Conservation (phyloP, 2,329 filamentous ascomycete species). For the Bipolaris sorokiniana region DNA sequence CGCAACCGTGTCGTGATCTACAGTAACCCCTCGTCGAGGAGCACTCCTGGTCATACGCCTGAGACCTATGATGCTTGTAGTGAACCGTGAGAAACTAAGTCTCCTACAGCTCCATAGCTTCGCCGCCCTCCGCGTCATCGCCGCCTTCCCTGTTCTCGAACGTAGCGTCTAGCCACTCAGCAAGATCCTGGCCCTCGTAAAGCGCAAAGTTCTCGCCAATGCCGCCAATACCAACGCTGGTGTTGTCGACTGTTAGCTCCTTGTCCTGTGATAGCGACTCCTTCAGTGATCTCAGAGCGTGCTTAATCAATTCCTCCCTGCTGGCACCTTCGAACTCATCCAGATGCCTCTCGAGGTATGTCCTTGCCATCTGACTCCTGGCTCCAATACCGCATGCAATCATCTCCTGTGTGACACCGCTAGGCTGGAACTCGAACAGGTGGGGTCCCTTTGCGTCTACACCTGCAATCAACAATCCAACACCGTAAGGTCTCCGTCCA, state of each 20-base stretch:
- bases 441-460: slow-evolving; percentile 94
- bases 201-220: slow-evolving; percentile 82
- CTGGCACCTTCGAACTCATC: slow-evolving; percentile 78
- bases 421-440: slow-evolving; percentile 97
- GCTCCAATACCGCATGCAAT: slow-evolving; percentile 94
- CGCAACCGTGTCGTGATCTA: slow-evolving; percentile 15
- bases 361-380: slow-evolving; percentile 94
- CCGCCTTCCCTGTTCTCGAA: slow-evolving; percentile 55
- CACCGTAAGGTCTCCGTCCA: slow-evolving; percentile 94
- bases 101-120: slow-evolving; percentile 58
- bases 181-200: slow-evolving; percentile 86
- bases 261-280: slow-evolving; percentile 97
- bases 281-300: slow-evolving; percentile 89
- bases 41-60: background rate
- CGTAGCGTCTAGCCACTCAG: slow-evolving; percentile 79
- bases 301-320: slow-evolving; percentile 85
- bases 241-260: slow-evolving; percentile 96
- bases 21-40: background rate
- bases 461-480: slow-evolving; percentile 88
- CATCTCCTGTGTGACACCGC: slow-evolving; percentile 97
- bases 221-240: slow-evolving; percentile 85
- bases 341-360: slow-evolving; percentile 91
- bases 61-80: background rate
- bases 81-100: background rate
- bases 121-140: slow-evolving; percentile 44